Percentiles rank a stretch among this genome's conserved stretches.
phyloP scores from a whole-genome alignment of 2,329 filamentous ascomycete genomes.

The Drechslerella dactyloides region DNA sequence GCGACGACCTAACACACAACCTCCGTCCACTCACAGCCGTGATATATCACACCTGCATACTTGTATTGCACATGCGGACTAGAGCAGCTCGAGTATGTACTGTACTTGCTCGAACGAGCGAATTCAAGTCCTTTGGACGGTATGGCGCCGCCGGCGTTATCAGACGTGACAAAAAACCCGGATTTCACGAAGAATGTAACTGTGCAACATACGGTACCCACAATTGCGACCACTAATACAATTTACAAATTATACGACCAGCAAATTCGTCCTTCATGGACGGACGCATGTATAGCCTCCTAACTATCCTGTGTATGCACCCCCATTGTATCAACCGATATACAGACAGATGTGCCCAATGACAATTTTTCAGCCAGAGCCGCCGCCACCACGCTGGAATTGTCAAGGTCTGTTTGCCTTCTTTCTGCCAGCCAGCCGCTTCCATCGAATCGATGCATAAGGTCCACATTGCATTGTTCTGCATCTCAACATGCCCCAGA shows the following conservation, averaged over 20 bases:
- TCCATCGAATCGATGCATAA: not conserved
- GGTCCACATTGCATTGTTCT: not conserved
- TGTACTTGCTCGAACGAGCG: not conserved
- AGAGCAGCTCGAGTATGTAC: not conserved
- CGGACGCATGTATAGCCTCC: too few relatives aligned
- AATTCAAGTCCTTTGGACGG: conserved; percentile 8
- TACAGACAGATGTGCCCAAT: not conserved
- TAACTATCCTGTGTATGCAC: too few relatives aligned
- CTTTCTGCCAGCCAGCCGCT: not conserved
- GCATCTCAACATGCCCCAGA: not conserved
- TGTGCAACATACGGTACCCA: not conserved
- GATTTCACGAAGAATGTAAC: not conserved
- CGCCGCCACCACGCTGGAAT: not conserved
- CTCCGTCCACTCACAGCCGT: too few relatives aligned
- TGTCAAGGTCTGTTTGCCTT: not conserved
- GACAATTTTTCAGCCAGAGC: conserved; percentile 6
- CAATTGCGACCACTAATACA: conserved; percentile 1
- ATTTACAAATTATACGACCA: not conserved
- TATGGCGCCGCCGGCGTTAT: conserved; percentile 16
- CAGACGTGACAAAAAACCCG: not conserved
- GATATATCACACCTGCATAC: too few relatives aligned
- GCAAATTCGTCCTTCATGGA: too few relatives aligned
- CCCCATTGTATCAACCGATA: not conserved
- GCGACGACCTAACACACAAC: too few relatives aligned
- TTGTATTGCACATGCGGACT: too few relatives aligned